Base-by-base conservation (phyloP, 2,329 filamentous ascomycete genomes). In the Parastagonospora nodorum region DNA sequence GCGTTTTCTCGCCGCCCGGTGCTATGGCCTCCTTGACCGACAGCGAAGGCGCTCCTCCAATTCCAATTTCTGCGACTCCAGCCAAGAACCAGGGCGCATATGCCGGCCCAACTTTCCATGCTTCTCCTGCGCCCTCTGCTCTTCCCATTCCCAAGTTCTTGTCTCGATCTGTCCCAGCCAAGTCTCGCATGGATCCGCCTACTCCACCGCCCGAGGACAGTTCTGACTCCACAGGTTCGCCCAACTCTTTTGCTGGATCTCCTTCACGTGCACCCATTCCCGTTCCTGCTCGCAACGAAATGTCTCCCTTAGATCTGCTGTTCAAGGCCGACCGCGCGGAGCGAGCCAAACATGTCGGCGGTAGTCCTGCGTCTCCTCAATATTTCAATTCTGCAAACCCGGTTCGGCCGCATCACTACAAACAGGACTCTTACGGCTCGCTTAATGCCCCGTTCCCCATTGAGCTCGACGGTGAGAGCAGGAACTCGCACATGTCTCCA, bases 41-140 rank as follows among this genome's bases (percentile, higher is more conserved):
- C 42, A 63, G 62, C 29, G 69, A 72, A 37, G 42, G 15, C 19
- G 37, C 55, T 10, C 55, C 52, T 31, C 42, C 56, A 1, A 53
- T 54, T 32, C 57, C 65, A 24, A 33, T 53, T 12, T 51, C 62
- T 54, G 62, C 63, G 10, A 73, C 71, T 4, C 71, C 71, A 5
- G 57, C 63, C n/a, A 73, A 72, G 54, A 53, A 59, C n/a, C 68
- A 72, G 37, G 63, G 72, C 54, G 86, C 88, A 39, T 99, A 96
- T 75, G 94, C 94, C 33, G 94, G 93, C 11, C 89, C 93, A 30
- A 95, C 92, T 5, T 99, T 97, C 73, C 92, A 97, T 74, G 90
- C 92, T 35, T 97, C 94, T 8, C 94, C 94, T 15, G 93, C 92
- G 1, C 89, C 94, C 0, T 95, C 92, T 8, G 87, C 91, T 19